Percentiles rank a stretch among this genome's conserved stretches.
These are phyloP conservation scores for Calvatia gigantea DNA, from an alignment of 768 basidiomycete species.

Conservation along the genomic window DNA sequence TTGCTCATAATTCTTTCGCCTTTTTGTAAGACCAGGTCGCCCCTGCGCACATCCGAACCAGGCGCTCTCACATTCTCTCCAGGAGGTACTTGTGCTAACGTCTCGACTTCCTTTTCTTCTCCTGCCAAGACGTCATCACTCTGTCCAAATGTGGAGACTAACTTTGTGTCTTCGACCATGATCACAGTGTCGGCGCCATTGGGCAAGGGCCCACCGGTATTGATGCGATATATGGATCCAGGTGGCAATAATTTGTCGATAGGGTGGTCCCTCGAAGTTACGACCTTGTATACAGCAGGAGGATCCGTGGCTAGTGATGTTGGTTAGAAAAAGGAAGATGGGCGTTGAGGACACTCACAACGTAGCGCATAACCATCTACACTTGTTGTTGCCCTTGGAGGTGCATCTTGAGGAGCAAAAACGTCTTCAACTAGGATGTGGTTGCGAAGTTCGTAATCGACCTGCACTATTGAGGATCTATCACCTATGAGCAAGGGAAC, in stretches of 20 bases:
- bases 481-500: not conserved
- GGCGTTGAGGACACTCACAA: constrained; percentile 38
- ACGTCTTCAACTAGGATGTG: constrained; percentile 77
- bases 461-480: constrained; percentile 34
- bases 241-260: constrained; percentile 44
- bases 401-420: constrained; percentile 59
- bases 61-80: constrained; percentile 73
- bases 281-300: constrained; percentile 63
- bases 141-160: constrained; percentile 50
- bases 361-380: constrained; percentile 87
- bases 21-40: constrained; percentile 61
- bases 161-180: constrained; percentile 90
- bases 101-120: constrained; percentile 73
- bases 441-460: constrained; percentile 56
- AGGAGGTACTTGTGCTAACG: constrained; percentile 53
- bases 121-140: constrained; percentile 31
- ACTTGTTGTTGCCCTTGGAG: constrained; percentile 65
- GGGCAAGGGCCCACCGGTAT: constrained; percentile 84
- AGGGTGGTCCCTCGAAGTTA: constrained; percentile 53
- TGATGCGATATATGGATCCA: constrained; percentile 68
- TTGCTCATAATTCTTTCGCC: constrained; percentile 58
- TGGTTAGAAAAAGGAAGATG: not conserved
- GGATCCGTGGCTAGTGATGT: constrained; percentile 50
- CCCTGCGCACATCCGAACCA: constrained; percentile 70
- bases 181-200: constrained; percentile 73